phyloP scores from a whole-genome alignment of 2,329 filamentous ascomycete species.

The Penicillium capsulatum region DNA sequence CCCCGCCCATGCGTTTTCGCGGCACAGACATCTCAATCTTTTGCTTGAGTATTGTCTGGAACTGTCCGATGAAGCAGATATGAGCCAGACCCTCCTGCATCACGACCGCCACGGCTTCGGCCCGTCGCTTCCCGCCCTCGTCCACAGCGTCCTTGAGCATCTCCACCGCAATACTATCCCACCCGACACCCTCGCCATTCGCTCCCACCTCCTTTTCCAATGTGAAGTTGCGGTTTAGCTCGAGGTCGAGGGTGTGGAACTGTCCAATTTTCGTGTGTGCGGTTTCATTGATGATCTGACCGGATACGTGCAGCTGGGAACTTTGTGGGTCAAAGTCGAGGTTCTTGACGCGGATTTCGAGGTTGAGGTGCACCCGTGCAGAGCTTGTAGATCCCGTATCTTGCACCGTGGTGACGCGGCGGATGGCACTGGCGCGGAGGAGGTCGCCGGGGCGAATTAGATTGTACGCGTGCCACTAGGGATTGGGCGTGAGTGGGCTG shows the following conservation, averaged over 20 bases:
- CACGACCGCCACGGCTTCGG: slow-evolving; percentile 81
- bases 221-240: slow-evolving; percentile 81
- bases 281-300: slow-evolving; percentile 63
- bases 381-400: slow-evolving; percentile 59
- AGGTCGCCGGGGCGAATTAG: slow-evolving; percentile 63
- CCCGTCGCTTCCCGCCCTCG: slow-evolving; percentile 63
- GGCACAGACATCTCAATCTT: slow-evolving; percentile 48
- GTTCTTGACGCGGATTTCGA: slow-evolving; percentile 61
- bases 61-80: slow-evolving; percentile 50
- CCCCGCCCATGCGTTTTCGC: slow-evolving; percentile 45
- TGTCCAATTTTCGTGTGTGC: slow-evolving; percentile 63
- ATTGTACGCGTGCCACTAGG: slow-evolving; percentile 70
- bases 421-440: slow-evolving; percentile 62
- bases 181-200: slow-evolving; percentile 52
- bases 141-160: slow-evolving; percentile 75
- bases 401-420: slow-evolving; percentile 59
- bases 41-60: slow-evolving; percentile 48
- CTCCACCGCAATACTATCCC: slow-evolving; percentile 83
- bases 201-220: slow-evolving; percentile 68
- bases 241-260: slow-evolving; percentile 74
- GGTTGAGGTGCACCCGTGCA: slow-evolving; percentile 60
- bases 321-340: slow-evolving; percentile 67
- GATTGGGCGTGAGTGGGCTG: neutral
- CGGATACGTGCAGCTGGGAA: slow-evolving; percentile 64
- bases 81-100: slow-evolving; percentile 70